phyloP scores from a whole-genome alignment of 805 yeast species.

The Ogataea glucozyma region DNA sequence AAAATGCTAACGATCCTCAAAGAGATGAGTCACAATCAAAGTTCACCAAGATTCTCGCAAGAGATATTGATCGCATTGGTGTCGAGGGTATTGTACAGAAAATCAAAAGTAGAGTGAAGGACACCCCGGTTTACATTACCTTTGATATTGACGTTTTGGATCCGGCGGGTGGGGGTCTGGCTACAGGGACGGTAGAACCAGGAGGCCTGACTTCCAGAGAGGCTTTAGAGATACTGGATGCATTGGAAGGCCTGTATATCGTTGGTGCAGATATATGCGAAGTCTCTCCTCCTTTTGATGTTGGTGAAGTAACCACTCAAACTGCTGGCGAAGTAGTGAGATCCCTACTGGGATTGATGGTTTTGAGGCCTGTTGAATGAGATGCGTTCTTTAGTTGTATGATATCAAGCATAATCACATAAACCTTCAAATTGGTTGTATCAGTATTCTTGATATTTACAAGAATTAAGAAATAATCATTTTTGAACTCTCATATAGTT shows the following conservation, averaged over 20 bases:
- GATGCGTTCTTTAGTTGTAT: background rate
- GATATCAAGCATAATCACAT: background rate
- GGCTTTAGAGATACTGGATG: conserved; percentile 54
- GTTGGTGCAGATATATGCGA: conserved; percentile 78
- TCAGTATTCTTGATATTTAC: no score
- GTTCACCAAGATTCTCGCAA: conserved; percentile 41
- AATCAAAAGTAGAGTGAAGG: conserved; percentile 37
- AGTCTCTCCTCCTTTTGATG: conserved; percentile 64
- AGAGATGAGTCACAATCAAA: conserved; percentile 40
- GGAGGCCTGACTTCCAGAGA: conserved; percentile 73
- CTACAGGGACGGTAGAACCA: conserved; percentile 76
- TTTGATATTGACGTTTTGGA: conserved; percentile 64
- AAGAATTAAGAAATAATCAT: no score
- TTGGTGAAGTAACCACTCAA: conserved; percentile 20
- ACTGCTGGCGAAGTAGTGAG: conserved; percentile 23
- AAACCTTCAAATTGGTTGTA: no score
- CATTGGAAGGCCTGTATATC: conserved; percentile 53
- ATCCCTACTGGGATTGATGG: conserved; percentile 20
- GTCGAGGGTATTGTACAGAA: conserved; percentile 36
- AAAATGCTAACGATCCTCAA: conserved; percentile 35
- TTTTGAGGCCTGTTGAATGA: conserved; percentile 13
- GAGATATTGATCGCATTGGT: conserved; percentile 46
- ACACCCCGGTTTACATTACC: conserved; percentile 44
- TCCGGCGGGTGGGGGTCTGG: conserved; percentile 67
- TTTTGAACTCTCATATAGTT: no score